A percentile compares a stretch with the other conserved stretches of the same genome.
Evolutionary conservation across 306 rosid genomes (phyloP).

Genomic region (Phaseolus lunatus): DNA sequence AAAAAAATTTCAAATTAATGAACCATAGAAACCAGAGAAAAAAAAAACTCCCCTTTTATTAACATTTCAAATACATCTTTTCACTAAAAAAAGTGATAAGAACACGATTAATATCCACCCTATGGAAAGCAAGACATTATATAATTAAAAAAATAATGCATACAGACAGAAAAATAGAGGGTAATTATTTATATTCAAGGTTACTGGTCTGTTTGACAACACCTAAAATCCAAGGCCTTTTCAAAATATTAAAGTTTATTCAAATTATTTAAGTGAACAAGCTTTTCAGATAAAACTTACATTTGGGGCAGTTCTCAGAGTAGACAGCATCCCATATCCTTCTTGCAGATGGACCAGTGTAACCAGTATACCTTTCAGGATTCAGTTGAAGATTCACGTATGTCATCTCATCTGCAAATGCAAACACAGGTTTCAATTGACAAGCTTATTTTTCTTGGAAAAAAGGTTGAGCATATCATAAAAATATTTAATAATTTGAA

Average conservation of each 20-base stretch:
- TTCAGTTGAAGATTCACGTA: constrained; percentile 92
- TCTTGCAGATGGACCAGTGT: constrained; percentile 89
- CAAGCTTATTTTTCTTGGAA: constrained; percentile 28
- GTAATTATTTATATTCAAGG: not conserved
- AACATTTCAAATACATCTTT: constrained; percentile 15
- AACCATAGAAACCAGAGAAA: constrained; percentile 20
- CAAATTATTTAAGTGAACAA: not conserved
- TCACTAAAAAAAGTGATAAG: constrained; percentile 14
- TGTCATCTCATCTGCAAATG: constrained; percentile 85
- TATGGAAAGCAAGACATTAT: constrained; percentile 5
- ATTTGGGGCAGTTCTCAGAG: constrained; percentile 96
- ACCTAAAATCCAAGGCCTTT: not conserved
- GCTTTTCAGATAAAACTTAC: constrained; percentile 54
- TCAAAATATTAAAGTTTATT: constrained; percentile 7
- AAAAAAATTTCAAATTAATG: not conserved
- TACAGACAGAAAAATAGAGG: not conserved
- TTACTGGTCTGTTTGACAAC: not conserved
- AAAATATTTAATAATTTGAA: constrained; percentile 24
- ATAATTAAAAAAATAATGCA: constrained; percentile 28
- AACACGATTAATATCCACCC: constrained; percentile 4
- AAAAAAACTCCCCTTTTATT: constrained; percentile 5
- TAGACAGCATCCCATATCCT: constrained; percentile 96
- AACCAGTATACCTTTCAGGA: constrained; percentile 97
- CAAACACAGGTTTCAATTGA: constrained; percentile 9
- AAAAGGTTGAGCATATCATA: constrained; percentile 13